Evolutionary conservation across 2,329 filamentous ascomycete genomes (phyloP), one percentile per base, ranked within the genome.

Genomic region (Albifimbria verrucaria): DNA sequence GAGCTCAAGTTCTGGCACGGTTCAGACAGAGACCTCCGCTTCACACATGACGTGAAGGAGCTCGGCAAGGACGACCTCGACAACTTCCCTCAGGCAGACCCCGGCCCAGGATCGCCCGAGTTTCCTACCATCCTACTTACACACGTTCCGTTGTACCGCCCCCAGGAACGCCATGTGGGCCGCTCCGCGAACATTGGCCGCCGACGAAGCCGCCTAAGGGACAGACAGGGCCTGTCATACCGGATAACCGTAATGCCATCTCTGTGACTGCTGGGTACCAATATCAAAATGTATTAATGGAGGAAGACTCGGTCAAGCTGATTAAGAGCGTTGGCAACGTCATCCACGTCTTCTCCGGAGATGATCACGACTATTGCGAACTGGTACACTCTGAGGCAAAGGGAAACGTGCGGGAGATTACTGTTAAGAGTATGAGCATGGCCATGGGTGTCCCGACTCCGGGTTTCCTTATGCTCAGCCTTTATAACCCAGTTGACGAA

Each of bases 331-430:
- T 96, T 28, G 92, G 91, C 28, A 90, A 94, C 56, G 83, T 97
- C 12, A 79, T 84, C 3, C 88, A 94, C 59, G 88, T 92, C 43
- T 99, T 97, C 66, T 96, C 92, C 0, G 94, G 94, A 11, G 94
- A 99, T 63, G 94, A 99, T 66, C 94, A 99, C 73, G 94, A 99
- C 73, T 97, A 97, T 73, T 99, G 94, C 72, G 92, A 96, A 64
- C 75, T 97, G 7, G 79, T 86, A 1, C 94, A 99, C 69, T 83
- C 85, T 3, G 79, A 83, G 18, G 83, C 86, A 54, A 85, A 85
- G 57, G 80, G 79, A 28, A 81, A 79, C 23, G 82, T 87, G 26
- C 78, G 77, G 48, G 94, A 99, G 68, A 95, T 97, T 58, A 99
- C 94, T 0, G 92, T 97, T 62, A 99, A 99, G 74, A 92, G 88